Percentiles rank a stretch among this genome's conserved stretches.
These are phyloP conservation scores for Prunus yedoensis DNA, from an alignment of 331 rosid genomes.

Conservation along the genomic window DNA sequence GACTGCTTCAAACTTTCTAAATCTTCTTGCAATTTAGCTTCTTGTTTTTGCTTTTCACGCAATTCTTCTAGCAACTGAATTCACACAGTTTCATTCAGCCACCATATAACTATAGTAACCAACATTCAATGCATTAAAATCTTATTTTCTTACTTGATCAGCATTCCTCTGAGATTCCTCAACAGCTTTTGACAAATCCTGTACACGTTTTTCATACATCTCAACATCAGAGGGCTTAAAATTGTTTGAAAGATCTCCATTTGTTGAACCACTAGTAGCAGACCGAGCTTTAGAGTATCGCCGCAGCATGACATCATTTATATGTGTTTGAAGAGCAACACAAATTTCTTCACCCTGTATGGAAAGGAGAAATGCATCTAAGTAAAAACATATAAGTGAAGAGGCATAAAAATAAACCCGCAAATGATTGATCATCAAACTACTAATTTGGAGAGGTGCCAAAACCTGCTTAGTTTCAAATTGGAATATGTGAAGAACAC, in stretches of 20 bases:
- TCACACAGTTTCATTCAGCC: slow-evolving; percentile 22
- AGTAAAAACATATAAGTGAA: neutral
- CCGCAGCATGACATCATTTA: slow-evolving; percentile 89
- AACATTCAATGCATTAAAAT: slow-evolving; percentile 1
- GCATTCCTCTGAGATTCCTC: slow-evolving; percentile 79
- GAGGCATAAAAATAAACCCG: neutral
- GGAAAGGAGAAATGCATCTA: slow-evolving; percentile 17
- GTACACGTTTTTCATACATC: slow-evolving; percentile 58
- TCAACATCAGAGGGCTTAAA: slow-evolving; percentile 54
- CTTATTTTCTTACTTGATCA: slow-evolving; percentile 64
- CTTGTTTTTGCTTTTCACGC: slow-evolving; percentile 57
- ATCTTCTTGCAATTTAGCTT: slow-evolving; percentile 62
- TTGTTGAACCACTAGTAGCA: slow-evolving; percentile 45
- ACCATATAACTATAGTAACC: neutral
- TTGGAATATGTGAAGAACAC: slow-evolving; percentile 93
- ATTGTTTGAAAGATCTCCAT: slow-evolving; percentile 57
- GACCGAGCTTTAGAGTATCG: slow-evolving; percentile 79
- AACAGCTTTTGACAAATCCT: slow-evolving; percentile 68
- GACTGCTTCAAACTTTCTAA: slow-evolving; percentile 64
- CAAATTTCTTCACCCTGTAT: slow-evolving; percentile 96
- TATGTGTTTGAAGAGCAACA: slow-evolving; percentile 94
- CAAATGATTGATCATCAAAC: neutral
- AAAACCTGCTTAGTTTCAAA: slow-evolving; percentile 93
- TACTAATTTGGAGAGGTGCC: slow-evolving; percentile 2
- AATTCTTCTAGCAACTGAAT: slow-evolving; percentile 68